Evolutionary conservation across 108 stramenopile genomes (phyloP).

Genomic region (Skeletonema tropicum): DNA sequence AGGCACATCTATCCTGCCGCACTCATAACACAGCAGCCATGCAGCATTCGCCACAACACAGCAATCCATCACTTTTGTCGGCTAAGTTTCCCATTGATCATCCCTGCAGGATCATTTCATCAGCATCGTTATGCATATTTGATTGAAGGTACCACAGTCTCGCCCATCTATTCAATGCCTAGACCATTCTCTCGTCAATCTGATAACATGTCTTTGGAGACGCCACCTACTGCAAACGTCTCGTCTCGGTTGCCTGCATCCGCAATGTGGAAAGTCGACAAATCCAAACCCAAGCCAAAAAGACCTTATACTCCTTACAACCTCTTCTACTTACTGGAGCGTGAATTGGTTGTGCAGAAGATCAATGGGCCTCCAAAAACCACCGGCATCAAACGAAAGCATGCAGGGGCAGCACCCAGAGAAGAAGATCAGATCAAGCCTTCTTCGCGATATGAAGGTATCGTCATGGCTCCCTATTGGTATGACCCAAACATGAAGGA

Average conservation of each 20-base stretch:
- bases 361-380: not conserved
- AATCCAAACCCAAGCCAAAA: constrained; percentile 26
- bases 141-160: not conserved
- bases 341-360: constrained; percentile 41
- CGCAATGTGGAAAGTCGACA: not conserved
- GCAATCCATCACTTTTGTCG: not conserved
- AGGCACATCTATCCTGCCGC: not conserved
- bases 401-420: not conserved
- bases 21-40: not conserved
- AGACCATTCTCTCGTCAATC: not conserved
- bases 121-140: no score
- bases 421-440: constrained; percentile 34
- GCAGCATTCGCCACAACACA: not conserved
- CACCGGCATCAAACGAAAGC: not conserved
- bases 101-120: no score
- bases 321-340: constrained; percentile 48
- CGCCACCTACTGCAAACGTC: not conserved
- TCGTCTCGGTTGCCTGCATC: not conserved
- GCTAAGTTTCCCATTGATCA: not conserved
- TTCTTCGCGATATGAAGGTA: constrained; percentile 32
- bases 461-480: constrained; percentile 38
- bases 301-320: constrained; percentile 49
- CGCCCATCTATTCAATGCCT: not conserved
- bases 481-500: constrained; percentile 45
- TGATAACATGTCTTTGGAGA: not conserved